Evolutionary conservation across 225 moss, liverwort and hornwort genomes (phyloP), one percentile per base, ranked within the genome.

Genomic region (Takakia lepidozioides): DNA sequence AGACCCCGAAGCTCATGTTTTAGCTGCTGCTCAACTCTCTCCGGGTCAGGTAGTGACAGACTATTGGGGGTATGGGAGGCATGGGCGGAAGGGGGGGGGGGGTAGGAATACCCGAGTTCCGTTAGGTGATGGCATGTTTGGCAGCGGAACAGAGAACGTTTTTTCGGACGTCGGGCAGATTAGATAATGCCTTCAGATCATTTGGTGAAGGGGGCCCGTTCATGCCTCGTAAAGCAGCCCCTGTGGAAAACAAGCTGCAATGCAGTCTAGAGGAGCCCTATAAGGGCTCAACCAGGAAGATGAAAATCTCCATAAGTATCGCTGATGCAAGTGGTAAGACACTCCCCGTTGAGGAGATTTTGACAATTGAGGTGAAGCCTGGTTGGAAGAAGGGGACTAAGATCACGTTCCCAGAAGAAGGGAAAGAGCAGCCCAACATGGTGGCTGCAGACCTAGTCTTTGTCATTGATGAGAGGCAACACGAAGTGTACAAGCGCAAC

Each of bases 371-470:
- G 50, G 78, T 78, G 57, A 78, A 78, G 54, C 72, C 78, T 4
- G 78, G 78, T 15, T 78, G 78, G 78, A 78, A 78, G 61, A 78
- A 78, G 28, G 78, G 78, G 29, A 78, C 78, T 24, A 78, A 78
- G 61, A 72, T 78, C 48, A 78, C 78, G 2, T 78, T 78, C 27
- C 78, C 78, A 37, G 78, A 78, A 72, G 72, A 78, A 52, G 78
- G 78, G 0, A 73, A 78, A 37, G 78, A 73, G 61, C 73, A 72
- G 51, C 78, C 73, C 4, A 62, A 78, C 44, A 68, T 72, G 11
- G 73, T 72, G 21, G 64, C 78, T 2, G 78, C 78, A 5, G 78
- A 78, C 67, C 58, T 78, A 50, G 78, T 78, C 35, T 78, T 78
- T 59, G 72, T 78, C 48, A 78, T 78, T 53, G 78, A 78, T 25